Evolutionary conservation across 176 grass and related monocot species (phyloP).

Genomic region (Aegilops sharonensis): DNA sequence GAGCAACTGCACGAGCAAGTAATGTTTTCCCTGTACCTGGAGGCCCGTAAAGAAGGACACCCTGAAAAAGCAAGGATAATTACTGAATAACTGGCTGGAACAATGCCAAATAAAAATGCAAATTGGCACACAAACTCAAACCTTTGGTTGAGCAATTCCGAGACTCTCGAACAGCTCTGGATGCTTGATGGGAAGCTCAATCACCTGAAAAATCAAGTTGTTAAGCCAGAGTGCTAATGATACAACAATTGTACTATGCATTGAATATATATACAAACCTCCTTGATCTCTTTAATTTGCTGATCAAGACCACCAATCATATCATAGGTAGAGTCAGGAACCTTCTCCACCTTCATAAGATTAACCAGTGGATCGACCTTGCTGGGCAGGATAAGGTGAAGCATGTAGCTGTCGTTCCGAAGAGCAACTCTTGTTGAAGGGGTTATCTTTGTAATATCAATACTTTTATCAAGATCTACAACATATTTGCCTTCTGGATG

Average conservation of each 20-base stretch:
- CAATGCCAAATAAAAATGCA: background rate
- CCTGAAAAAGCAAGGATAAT: constrained; percentile 42
- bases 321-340: constrained; percentile 98
- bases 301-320: constrained; percentile 99
- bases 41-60: constrained; percentile 93
- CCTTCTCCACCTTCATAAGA: constrained; percentile 99
- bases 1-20: constrained; percentile 93
- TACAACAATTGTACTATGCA: background rate
- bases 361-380: constrained; percentile 94
- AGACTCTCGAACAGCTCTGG: constrained; percentile 94
- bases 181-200: constrained; percentile 98
- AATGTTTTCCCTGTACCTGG: constrained; percentile 97
- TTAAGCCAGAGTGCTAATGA: background rate
- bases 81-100: background rate
- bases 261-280: constrained; percentile 43
- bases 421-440: constrained; percentile 96
- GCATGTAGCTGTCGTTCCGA: constrained; percentile 74
- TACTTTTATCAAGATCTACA: constrained; percentile 80
- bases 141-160: constrained; percentile 97
- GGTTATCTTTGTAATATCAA: constrained; percentile 82
- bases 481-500: constrained; percentile 95
- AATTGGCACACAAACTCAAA: constrained; percentile 28
- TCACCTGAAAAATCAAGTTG: constrained; percentile 61
- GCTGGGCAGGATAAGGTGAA: constrained; percentile 83
- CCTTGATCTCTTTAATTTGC: constrained; percentile 98